These are phyloP conservation scores for Paecilomyces sp. DNA, from an alignment of 2,329 filamentous ascomycete genomes.

Conservation along the genomic window DNA sequence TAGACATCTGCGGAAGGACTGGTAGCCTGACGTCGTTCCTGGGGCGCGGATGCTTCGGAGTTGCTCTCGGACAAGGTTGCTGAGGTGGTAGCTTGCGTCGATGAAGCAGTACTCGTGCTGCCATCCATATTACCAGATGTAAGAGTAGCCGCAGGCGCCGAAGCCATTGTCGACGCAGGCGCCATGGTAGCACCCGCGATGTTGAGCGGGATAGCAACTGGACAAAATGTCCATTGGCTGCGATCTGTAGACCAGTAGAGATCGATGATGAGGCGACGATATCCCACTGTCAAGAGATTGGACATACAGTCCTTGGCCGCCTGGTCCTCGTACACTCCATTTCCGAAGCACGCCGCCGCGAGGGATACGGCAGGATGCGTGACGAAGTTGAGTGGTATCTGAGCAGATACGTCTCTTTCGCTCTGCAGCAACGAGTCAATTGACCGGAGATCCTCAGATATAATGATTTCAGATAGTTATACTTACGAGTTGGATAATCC, in stretches of 20 bases:
- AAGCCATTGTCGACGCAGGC: conserved; percentile 12
- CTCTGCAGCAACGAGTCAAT: conserved; percentile 35
- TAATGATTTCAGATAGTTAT: not conserved
- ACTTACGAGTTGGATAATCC: conserved; percentile 32
- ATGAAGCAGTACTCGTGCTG: not conserved
- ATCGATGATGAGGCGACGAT: conserved; percentile 52
- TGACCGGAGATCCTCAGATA: not conserved
- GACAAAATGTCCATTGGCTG: conserved; percentile 54
- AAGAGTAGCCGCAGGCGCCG: conserved; percentile 13
- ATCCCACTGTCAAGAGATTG: conserved; percentile 55
- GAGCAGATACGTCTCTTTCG: conserved; percentile 53
- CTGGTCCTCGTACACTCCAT: conserved; percentile 46
- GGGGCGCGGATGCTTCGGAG: not conserved
- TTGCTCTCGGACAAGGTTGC: not conserved
- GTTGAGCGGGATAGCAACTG: conserved; percentile 43
- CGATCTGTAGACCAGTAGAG: conserved; percentile 56
- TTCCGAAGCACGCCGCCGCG: conserved; percentile 52
- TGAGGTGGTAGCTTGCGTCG: not conserved
- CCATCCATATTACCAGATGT: conserved; percentile 10
- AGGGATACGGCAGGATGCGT: conserved; percentile 52
- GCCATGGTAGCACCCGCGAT: conserved; percentile 15
- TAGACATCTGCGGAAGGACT: not conserved
- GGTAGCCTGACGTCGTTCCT: not conserved
- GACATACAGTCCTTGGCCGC: conserved; percentile 52
- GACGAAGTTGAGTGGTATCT: conserved; percentile 57